Base-by-base conservation (phyloP, 2,329 filamentous ascomycete species). In the Kalaharituber pfeilii region DNA sequence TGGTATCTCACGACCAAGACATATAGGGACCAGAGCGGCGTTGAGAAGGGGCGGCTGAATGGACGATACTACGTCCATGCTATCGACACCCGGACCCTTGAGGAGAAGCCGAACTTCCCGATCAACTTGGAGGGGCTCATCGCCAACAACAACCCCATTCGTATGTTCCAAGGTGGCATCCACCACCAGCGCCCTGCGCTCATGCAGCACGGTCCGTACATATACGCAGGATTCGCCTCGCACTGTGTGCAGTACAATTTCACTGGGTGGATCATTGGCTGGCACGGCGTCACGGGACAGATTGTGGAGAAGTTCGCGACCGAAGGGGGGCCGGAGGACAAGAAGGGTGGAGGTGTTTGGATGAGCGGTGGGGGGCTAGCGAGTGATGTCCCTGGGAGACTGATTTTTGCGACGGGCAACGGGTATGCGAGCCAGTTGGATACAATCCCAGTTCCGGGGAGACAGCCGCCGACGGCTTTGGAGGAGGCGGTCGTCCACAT, bases 211-310 rank as follows among this genome's bases (percentile, higher is more conserved):
- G 70, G 70, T n/a, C 63, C 73, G 51, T 72, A 67, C 56, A 66
- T 75, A 27, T 74, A 74, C 56, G 71, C 71, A 9, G 72, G 71
- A 3, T 75, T 72, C 57, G 72, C 70, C 0, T 73, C 70, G 15
- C 72, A 75, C 60, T 75, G 72, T 54, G 72, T 73, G 6, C 68
- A 72, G 59, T 74, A 70, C 62, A 74, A 74, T 60, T 73, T 72
- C 52, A 74, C 72, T 7, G 72, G 72, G 51, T 72, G 71, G 64
- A 67, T 75, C 51, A 69, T 75, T 49, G 72, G 72, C 9, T 72
- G 70, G 63, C 67, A 74, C 59, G 73, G 71, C 57, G 68, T 65
- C 0, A 70, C 68, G 18, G 72, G 72, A n/a, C 62, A 62, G 3
- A 63, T 71, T 6, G 68, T 74, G 7, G 71, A 72, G 55, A 64